phyloP scores from a whole-genome alignment of 2,329 filamentous ascomycete species.

The Botryotinia globosa region DNA sequence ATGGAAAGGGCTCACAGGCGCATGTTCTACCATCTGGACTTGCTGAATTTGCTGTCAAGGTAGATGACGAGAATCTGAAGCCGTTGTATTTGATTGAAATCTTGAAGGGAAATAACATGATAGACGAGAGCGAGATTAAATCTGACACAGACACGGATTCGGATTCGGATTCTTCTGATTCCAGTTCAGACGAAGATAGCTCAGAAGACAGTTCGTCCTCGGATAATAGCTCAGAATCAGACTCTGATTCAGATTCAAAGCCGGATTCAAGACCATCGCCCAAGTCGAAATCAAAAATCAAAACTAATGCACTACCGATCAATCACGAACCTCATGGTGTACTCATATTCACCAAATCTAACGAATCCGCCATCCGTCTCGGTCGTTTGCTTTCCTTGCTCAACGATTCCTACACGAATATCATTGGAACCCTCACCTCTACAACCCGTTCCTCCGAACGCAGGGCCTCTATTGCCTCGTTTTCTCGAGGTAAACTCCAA shows the following conservation, averaged over 20 bases:
- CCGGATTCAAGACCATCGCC: background rate
- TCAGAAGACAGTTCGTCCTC: slow-evolving; percentile 11
- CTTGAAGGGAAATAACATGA: slow-evolving; percentile 56
- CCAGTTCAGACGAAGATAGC: slow-evolving; percentile 18
- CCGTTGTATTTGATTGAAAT: slow-evolving; percentile 83
- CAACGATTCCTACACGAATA: slow-evolving; percentile 53
- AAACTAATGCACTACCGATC: slow-evolving; percentile 19
- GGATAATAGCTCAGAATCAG: slow-evolving; percentile 12
- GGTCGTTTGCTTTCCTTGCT: slow-evolving; percentile 72
- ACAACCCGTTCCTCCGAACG: slow-evolving; percentile 71
- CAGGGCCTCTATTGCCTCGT: slow-evolving; percentile 64
- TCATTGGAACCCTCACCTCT: slow-evolving; percentile 71
- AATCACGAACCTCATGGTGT: slow-evolving; percentile 42
- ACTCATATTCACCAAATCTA: slow-evolving; percentile 87
- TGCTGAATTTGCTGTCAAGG: slow-evolving; percentile 63
- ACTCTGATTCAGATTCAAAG: slow-evolving; percentile 18
- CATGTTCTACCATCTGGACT: slow-evolving; percentile 63
- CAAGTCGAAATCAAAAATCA: background rate
- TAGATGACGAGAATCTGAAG: slow-evolving; percentile 68
- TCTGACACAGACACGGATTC: slow-evolving; percentile 37
- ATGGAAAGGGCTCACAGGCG: slow-evolving; percentile 41
- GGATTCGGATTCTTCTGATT: slow-evolving; percentile 17
- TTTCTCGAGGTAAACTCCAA: slow-evolving; percentile 59
- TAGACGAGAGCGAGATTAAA: slow-evolving; percentile 35
- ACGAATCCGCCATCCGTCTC: slow-evolving; percentile 84